Percentiles rank a stretch among this genome's conserved stretches.
Conservation (phyloP, 805 yeast genomes). For the Candida glaebosa region DNA sequence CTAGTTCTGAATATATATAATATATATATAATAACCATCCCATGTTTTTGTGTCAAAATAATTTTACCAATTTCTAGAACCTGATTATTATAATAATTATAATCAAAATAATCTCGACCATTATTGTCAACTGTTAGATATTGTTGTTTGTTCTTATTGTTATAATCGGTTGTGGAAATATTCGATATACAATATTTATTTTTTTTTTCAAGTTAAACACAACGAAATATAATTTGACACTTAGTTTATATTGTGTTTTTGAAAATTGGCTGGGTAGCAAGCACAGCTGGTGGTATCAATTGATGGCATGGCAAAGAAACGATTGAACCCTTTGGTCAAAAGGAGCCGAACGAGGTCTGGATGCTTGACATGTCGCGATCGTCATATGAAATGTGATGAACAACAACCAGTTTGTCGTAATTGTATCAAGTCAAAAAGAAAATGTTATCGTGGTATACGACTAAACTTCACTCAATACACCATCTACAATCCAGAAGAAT, state of each 20-base stretch:
- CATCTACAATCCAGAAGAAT: conserved; percentile 29
- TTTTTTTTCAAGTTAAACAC: background rate
- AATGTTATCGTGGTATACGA: conserved; percentile 46
- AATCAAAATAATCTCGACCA: background rate
- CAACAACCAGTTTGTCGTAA: conserved; percentile 58
- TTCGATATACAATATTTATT: background rate
- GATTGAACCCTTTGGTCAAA: conserved; percentile 20
- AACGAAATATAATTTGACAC: background rate
- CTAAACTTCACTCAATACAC: conserved; percentile 44
- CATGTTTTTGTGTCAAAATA: background rate
- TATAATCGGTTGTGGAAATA: background rate
- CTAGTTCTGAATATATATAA: no score
- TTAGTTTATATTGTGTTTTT: background rate
- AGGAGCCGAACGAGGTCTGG: conserved; percentile 46
- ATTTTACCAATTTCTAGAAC: background rate
- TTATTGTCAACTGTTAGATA: background rate
- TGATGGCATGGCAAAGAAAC: conserved; percentile 21
- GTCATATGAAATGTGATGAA: conserved; percentile 69
- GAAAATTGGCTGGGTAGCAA: background rate
- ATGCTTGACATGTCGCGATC: conserved; percentile 59
- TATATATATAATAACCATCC: background rate
- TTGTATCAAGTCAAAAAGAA: conserved; percentile 47
- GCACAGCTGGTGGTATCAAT: background rate
- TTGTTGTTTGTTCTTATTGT: background rate
- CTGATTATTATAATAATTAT: background rate